Percentiles rank a stretch among this genome's conserved stretches.
Conservation (phyloP, 345 rosid species). For the Bruguiera parviflora region DNA sequence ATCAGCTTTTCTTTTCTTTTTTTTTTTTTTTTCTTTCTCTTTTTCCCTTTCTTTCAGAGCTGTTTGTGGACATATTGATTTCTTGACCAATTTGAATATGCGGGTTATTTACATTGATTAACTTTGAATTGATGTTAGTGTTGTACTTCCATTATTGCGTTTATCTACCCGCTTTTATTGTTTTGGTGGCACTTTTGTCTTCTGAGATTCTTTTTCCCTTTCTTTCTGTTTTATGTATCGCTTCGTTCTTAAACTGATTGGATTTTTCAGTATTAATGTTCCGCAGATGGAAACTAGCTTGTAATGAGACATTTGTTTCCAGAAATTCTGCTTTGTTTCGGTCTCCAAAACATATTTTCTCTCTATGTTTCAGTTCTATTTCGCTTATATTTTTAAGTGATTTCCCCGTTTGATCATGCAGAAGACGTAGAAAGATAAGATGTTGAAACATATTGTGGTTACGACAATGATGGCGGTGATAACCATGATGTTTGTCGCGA, state of each 20-base stretch:
- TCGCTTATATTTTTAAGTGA: neutral
- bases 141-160: neutral
- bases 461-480: neutral
- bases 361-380: too few species aligned
- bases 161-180: neutral
- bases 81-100: neutral
- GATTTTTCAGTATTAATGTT: neutral
- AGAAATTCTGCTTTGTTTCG: neutral
- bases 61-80: neutral
- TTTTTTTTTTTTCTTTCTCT: neutral
- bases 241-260: neutral
- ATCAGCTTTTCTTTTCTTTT: neutral
- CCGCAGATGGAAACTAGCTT: too few species aligned
- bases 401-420: conserved; percentile 1
- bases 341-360: too few species aligned
- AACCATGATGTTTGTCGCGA: conserved; percentile 21
- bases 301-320: neutral
- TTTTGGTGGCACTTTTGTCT: neutral
- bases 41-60: neutral
- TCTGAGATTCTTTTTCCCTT: neutral
- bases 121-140: neutral
- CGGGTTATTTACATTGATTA: neutral
- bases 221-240: neutral
- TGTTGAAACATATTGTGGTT: conserved; percentile 5
- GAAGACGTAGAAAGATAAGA: conserved; percentile 16